Evolutionary conservation across 108 stramenopile species (phyloP).

Genomic region (Nitzschia inconspicua): DNA sequence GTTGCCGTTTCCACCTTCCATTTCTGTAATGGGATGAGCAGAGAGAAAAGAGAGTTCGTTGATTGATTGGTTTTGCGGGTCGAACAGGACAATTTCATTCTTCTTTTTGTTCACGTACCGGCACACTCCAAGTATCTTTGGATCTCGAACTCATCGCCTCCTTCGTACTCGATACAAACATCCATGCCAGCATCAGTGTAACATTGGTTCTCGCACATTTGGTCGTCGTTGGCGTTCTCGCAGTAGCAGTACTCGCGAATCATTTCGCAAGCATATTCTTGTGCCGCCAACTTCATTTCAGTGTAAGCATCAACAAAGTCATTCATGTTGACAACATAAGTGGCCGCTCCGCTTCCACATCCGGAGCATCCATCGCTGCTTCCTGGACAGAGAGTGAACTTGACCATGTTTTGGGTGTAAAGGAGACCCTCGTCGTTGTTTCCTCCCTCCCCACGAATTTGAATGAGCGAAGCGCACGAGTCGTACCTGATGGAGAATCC

Average conservation of each 20-base stretch:
- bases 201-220: constrained; percentile 50
- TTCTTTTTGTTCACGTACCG: constrained; percentile 24
- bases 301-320: constrained; percentile 74
- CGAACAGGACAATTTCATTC: background rate
- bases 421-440: constrained; percentile 38
- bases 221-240: constrained; percentile 62
- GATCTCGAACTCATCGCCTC: constrained; percentile 43
- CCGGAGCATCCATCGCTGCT: constrained; percentile 28
- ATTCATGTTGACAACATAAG: constrained; percentile 70
- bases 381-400: constrained; percentile 69
- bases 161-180: constrained; percentile 41
- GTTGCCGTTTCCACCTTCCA: constrained; percentile 42
- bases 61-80: no score
- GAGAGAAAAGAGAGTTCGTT: constrained; percentile 1
- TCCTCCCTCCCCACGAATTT: constrained; percentile 26
- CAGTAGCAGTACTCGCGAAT: constrained; percentile 76
- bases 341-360: constrained; percentile 43
- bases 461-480: constrained; percentile 40
- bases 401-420: constrained; percentile 66
- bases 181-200: constrained; percentile 47
- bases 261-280: constrained; percentile 64
- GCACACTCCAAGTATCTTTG: constrained; percentile 53
- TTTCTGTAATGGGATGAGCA: constrained; percentile 34
- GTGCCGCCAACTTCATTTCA: constrained; percentile 37
- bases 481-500: constrained; percentile 74